phyloP scores from a whole-genome alignment of 2,329 filamentous ascomycete species.

The Karstenula rhodostoma region DNA sequence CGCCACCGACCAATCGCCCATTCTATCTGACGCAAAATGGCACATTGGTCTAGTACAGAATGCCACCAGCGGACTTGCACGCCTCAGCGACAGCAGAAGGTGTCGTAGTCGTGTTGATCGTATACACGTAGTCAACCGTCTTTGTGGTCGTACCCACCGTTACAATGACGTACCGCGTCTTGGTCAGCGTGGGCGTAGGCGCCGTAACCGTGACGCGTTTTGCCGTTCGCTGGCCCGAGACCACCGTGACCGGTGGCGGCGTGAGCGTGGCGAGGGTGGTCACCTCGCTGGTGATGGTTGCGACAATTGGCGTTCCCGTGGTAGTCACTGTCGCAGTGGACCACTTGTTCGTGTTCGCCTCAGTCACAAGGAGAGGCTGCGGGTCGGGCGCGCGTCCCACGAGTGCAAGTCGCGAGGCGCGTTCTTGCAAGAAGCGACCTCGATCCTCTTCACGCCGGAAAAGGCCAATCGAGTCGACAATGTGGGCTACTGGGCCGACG shows the following conservation, averaged over 20 bases:
- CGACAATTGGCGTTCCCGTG: conserved; percentile 28
- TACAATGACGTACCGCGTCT: conserved; percentile 29
- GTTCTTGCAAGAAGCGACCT: conserved; percentile 27
- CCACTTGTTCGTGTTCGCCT: conserved; percentile 38
- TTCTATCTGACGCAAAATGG: neutral
- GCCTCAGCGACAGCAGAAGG: conserved; percentile 22
- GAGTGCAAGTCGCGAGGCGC: conserved; percentile 34
- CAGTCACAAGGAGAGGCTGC: conserved; percentile 44
- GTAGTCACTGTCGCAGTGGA: conserved; percentile 31
- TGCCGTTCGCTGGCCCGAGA: conserved; percentile 27
- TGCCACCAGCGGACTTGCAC: conserved; percentile 2
- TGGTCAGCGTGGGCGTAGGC: conserved; percentile 34
- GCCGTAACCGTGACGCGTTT: conserved; percentile 33
- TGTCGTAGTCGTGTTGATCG: conserved; percentile 32
- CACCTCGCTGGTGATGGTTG: conserved; percentile 24
- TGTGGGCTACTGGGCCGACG: conserved; percentile 21
- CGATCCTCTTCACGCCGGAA: conserved; percentile 27
- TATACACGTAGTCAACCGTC: conserved; percentile 9
- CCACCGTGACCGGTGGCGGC: conserved; percentile 32
- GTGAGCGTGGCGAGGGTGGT: conserved; percentile 27
- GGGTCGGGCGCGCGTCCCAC: conserved; percentile 46
- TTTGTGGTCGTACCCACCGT: conserved; percentile 7
- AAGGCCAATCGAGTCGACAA: conserved; percentile 16
- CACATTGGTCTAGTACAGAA: neutral
- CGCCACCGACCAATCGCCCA: neutral